Conservation (phyloP, 306 rosid genomes). For the Castanea crenata region DNA sequence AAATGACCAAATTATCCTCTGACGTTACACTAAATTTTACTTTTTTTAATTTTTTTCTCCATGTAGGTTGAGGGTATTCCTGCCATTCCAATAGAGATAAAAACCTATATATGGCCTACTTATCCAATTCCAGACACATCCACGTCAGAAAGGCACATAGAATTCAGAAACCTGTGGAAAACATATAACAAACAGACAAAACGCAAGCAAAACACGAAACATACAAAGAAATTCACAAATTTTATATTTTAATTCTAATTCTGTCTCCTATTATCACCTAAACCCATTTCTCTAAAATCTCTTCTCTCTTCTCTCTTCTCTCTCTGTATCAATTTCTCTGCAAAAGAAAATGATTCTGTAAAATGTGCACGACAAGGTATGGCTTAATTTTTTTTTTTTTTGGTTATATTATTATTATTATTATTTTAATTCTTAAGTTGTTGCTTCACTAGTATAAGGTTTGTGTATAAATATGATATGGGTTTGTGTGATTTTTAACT, state of each 20-base stretch:
- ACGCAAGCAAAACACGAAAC: neutral
- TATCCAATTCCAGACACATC: neutral
- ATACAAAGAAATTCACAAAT: neutral
- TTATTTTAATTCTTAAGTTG: neutral
- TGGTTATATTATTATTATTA: neutral
- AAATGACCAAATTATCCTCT: neutral
- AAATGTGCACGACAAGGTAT: neutral
- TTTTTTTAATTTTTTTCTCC: too few species aligned
- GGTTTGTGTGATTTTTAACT: conserved; percentile 16
- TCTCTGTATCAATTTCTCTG: neutral
- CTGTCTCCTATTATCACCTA: neutral
- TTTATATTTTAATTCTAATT: neutral
- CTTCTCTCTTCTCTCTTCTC: neutral
- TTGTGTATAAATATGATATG: conserved; percentile 13
- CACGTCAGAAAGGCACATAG: neutral
- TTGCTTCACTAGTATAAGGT: neutral
- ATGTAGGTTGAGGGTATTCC: neutral
- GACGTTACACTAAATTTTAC: neutral
- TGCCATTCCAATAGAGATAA: neutral
- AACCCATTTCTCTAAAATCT: neutral
- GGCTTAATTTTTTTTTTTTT: neutral
- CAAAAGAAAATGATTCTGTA: neutral
- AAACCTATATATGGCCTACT: neutral
- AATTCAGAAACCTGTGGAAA: neutral
- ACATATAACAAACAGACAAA: neutral